Conservation (phyloP, 2,329 filamentous ascomycete species). For the Claviceps sp. region DNA sequence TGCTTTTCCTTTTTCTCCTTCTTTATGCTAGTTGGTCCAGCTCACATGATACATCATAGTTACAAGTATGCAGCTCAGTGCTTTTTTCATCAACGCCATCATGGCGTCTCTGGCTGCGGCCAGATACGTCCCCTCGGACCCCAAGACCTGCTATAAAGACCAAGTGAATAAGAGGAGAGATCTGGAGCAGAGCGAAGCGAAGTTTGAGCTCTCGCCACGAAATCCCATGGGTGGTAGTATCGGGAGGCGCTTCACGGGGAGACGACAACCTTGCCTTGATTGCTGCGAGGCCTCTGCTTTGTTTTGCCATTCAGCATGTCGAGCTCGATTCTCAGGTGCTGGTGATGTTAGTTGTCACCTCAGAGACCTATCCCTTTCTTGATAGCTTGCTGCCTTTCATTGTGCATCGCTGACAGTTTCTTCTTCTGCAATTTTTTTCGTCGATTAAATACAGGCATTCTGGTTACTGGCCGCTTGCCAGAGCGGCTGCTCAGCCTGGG, state of each 20-base stretch:
- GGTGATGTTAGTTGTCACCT: background rate
- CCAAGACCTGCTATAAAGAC: background rate
- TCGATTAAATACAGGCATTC: background rate
- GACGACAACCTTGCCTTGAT: too few species aligned
- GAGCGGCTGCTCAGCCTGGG: background rate
- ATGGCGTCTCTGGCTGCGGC: background rate
- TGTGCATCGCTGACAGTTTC: background rate
- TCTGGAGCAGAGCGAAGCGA: background rate
- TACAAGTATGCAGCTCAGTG: background rate
- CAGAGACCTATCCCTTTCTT: background rate
- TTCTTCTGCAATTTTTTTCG: background rate
- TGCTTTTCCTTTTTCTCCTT: background rate
- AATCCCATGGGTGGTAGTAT: background rate
- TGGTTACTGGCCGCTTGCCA: background rate
- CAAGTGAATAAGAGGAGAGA: background rate
- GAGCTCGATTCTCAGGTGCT: background rate
- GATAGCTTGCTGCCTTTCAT: background rate
- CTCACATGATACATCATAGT: too few species aligned
- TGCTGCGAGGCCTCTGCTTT: too few species aligned
- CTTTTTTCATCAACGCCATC: background rate
- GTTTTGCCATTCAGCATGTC: too few species aligned
- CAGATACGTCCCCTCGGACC: background rate
- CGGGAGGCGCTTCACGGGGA: too few species aligned
- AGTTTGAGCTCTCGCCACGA: background rate
- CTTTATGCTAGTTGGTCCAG: background rate